Evolutionary conservation across 2,329 filamentous ascomycete species (phyloP).

Genomic region (Fusarium sp.): DNA sequence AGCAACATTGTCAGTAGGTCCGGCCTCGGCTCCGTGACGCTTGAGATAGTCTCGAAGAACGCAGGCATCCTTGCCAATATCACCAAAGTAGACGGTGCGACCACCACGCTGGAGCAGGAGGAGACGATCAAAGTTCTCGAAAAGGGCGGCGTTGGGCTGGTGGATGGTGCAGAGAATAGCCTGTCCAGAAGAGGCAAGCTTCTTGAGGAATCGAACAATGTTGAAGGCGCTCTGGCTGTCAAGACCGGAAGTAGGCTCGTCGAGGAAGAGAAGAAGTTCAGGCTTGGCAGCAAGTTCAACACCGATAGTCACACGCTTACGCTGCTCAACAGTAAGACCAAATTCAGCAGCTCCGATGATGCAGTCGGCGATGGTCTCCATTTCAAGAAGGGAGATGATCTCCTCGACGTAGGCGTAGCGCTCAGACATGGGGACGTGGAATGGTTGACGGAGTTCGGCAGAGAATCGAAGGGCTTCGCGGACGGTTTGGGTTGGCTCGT

Average conservation of each 20-base stretch:
- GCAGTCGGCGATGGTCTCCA: constrained; percentile 65
- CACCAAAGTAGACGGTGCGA: constrained; percentile 83
- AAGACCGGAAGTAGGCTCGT: constrained; percentile 79
- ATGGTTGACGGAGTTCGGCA: constrained; percentile 66
- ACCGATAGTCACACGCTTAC: constrained; percentile 85
- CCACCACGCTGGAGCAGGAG: constrained; percentile 80
- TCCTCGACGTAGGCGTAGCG: constrained; percentile 68
- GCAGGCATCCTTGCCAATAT: constrained; percentile 77
- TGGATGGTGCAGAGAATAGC: constrained; percentile 92
- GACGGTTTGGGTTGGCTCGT: constrained; percentile 68
- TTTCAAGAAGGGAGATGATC: constrained; percentile 65
- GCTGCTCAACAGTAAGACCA: constrained; percentile 71
- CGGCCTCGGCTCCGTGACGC: constrained; percentile 66
- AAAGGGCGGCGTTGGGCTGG: constrained; percentile 84
- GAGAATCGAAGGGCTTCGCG: constrained; percentile 70
- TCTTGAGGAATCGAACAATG: constrained; percentile 79
- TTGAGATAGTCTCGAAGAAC: constrained; percentile 71
- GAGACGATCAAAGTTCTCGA: constrained; percentile 87
- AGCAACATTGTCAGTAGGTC: constrained; percentile 64
- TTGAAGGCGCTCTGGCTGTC: constrained; percentile 71
- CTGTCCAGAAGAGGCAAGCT: constrained; percentile 79
- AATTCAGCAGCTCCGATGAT: constrained; percentile 69
- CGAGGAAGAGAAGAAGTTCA: constrained; percentile 76
- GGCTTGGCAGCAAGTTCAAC: constrained; percentile 88
- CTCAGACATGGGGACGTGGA: constrained; percentile 60